A percentile compares a stretch with the other conserved stretches of the same genome.
Conservation (phyloP, 345 rosid genomes). For the Isatis tinctoria region DNA sequence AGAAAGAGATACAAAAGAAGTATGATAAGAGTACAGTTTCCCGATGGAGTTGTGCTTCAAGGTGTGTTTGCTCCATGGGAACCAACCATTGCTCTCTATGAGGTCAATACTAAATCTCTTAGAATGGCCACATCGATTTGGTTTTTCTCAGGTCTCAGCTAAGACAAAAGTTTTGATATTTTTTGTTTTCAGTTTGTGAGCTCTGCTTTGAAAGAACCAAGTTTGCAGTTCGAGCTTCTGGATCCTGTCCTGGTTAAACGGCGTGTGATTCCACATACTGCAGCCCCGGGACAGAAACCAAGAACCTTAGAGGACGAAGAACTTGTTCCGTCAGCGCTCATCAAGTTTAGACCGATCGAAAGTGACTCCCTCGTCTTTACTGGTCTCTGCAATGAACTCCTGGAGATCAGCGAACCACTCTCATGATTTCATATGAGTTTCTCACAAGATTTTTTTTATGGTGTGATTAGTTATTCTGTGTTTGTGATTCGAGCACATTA, state of each 20-base stretch:
- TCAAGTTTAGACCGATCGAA: slow-evolving; percentile 73
- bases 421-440: background rate
- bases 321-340: slow-evolving; percentile 83
- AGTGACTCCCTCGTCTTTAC: slow-evolving; percentile 62
- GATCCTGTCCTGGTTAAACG: slow-evolving; percentile 63
- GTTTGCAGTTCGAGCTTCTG: slow-evolving; percentile 75
- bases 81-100: slow-evolving; percentile 68
- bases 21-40: slow-evolving; percentile 81
- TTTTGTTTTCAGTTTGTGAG: slow-evolving; percentile 60
- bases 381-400: slow-evolving; percentile 69
- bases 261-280: slow-evolving; percentile 58
- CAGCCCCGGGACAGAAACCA: slow-evolving; percentile 48
- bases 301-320: slow-evolving; percentile 70
- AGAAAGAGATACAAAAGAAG: slow-evolving; percentile 61
- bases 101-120: slow-evolving; percentile 39
- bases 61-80: slow-evolving; percentile 93
- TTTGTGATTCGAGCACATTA: background rate
- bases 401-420: slow-evolving; percentile 55
- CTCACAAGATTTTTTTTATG: background rate
- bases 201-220: slow-evolving; percentile 73
- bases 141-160: background rate
- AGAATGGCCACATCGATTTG: background rate
- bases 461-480: background rate
- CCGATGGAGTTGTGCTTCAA: slow-evolving; percentile 90
- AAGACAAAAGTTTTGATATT: background rate